Evolutionary conservation across 2,329 filamentous ascomycete species (phyloP).

Genomic region (Nemania abortiva): DNA sequence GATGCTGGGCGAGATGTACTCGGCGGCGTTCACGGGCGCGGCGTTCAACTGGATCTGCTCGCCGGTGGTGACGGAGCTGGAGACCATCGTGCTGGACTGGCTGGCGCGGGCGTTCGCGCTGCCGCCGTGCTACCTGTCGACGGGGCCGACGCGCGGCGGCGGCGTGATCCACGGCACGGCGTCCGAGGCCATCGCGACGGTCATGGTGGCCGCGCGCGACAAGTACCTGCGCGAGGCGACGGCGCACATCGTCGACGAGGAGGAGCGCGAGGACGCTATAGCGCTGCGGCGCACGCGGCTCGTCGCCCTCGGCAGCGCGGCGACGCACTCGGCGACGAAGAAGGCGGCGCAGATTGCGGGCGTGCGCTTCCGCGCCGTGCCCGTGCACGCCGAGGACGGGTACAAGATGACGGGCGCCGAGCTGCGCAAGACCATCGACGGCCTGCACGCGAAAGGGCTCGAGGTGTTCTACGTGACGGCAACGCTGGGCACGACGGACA

Average conservation of each 20-base stretch:
- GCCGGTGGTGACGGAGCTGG: slow-evolving; percentile 90
- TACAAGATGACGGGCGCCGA: slow-evolving; percentile 77
- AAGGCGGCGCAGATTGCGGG: slow-evolving; percentile 90
- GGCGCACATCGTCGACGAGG: slow-evolving; percentile 60
- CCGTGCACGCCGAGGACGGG: slow-evolving; percentile 70
- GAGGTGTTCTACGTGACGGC: slow-evolving; percentile 89
- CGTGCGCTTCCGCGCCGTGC: slow-evolving; percentile 80
- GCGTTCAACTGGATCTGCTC: slow-evolving; percentile 98
- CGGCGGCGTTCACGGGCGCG: slow-evolving; percentile 85
- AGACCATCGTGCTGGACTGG: slow-evolving; percentile 95
- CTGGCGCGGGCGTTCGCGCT: slow-evolving; percentile 80
- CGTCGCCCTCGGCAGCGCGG: slow-evolving; percentile 83
- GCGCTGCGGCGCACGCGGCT: slow-evolving; percentile 76
- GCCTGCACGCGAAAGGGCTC: slow-evolving; percentile 75
- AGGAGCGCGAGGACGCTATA: slow-evolving; percentile 76
- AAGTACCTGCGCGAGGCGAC: slow-evolving; percentile 75
- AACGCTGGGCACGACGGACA: slow-evolving; percentile 87
- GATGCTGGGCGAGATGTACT: slow-evolving; percentile 94
- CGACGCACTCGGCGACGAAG: slow-evolving; percentile 85
- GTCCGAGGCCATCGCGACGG: slow-evolving; percentile 86
- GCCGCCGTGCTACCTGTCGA: slow-evolving; percentile 79
- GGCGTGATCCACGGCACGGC: slow-evolving; percentile 96
- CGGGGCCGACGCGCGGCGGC: slow-evolving; percentile 77
- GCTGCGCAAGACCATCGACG: slow-evolving; percentile 71
- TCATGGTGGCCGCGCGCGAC: slow-evolving; percentile 89